phyloP scores from a whole-genome alignment of 768 basidiomycete species.

The Lepiota venenata region DNA sequence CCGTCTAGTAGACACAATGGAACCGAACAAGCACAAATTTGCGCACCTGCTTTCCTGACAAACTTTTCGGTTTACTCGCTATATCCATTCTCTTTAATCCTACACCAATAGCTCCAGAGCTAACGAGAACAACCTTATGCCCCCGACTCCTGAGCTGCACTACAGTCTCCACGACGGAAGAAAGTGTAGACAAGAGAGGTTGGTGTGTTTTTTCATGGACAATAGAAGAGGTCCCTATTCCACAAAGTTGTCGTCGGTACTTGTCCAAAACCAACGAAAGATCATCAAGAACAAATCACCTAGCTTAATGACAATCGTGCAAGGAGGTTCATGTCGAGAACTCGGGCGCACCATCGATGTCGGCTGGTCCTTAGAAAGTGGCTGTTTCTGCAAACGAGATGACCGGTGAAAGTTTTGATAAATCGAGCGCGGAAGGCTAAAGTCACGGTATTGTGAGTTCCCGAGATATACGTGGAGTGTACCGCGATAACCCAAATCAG shows the following conservation, averaged over 20 bases:
- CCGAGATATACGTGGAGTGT: no score
- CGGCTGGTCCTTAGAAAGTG: background rate
- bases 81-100: constrained; percentile 91
- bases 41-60: constrained; percentile 89
- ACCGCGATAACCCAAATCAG: no score
- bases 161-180: constrained; percentile 90
- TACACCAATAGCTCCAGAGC: constrained; percentile 96
- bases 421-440: no score
- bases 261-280: background rate
- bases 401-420: no score
- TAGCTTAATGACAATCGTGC: constrained; percentile 85
- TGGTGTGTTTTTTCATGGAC: constrained; percentile 93
- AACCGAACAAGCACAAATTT: background rate
- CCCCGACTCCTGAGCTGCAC: constrained; percentile 72
- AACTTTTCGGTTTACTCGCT: constrained; percentile 71
- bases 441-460: no score
- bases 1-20: background rate
- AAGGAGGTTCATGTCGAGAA: constrained; percentile 16
- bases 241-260: constrained; percentile 6
- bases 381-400: no score
- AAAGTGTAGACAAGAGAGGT: constrained; percentile 87
- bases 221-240: constrained; percentile 89
- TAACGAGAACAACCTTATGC: constrained; percentile 93
- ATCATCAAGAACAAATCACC: constrained; percentile 38
- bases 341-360: constrained; percentile 4